phyloP scores from a whole-genome alignment of 805 yeast genomes.

The Ogataea kodamae region DNA sequence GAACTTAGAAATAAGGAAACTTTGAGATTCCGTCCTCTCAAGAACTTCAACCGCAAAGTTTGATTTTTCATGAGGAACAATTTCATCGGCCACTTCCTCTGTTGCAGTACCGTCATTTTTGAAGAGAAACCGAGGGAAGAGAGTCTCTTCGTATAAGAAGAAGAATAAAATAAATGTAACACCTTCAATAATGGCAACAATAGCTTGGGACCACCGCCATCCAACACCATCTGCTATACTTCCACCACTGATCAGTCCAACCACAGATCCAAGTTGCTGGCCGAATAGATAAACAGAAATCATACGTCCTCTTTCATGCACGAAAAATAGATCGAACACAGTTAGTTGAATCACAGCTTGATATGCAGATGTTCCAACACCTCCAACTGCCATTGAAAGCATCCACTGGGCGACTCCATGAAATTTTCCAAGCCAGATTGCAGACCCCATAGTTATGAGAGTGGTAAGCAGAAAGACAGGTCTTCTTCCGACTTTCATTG shows the following conservation, averaged over 20 bases:
- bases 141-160: slow-evolving; percentile 22
- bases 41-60: neutral
- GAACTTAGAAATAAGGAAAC: slow-evolving; percentile 1
- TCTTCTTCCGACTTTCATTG: slow-evolving; percentile 18
- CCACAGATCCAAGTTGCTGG: slow-evolving; percentile 22
- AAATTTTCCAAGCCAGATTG: slow-evolving; percentile 13
- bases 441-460: slow-evolving; percentile 9
- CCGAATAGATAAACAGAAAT: slow-evolving; percentile 23
- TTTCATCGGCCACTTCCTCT: neutral
- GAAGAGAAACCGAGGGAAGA: slow-evolving; percentile 14
- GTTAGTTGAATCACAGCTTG: slow-evolving; percentile 22
- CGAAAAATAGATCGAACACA: slow-evolving; percentile 22
- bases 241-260: slow-evolving; percentile 24
- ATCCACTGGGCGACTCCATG: slow-evolving; percentile 18
- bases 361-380: slow-evolving; percentile 18
- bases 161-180: slow-evolving; percentile 11
- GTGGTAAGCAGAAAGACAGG: slow-evolving; percentile 15
- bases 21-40: neutral
- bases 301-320: slow-evolving; percentile 25
- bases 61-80: neutral
- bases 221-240: slow-evolving; percentile 21
- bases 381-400: slow-evolving; percentile 10
- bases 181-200: slow-evolving; percentile 20
- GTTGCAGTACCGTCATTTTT: neutral
- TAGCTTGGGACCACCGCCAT: slow-evolving; percentile 27